phyloP scores from a whole-genome alignment of 768 basidiomycete genomes.

The Heimioporus sp. region DNA sequence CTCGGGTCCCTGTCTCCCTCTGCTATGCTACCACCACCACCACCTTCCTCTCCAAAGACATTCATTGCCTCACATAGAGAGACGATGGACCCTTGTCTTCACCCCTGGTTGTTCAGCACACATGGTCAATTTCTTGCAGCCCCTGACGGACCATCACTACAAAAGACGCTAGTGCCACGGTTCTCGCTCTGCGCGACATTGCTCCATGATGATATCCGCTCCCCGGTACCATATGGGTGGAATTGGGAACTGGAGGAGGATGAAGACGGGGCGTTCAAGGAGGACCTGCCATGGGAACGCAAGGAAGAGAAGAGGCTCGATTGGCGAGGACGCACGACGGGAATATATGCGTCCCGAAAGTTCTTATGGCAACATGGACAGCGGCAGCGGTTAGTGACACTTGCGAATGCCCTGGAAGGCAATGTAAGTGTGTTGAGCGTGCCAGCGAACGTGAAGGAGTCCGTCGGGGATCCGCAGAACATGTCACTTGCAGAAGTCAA shows the following conservation, averaged over 20 bases:
- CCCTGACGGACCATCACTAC: constrained; percentile 44
- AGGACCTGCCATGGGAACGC: constrained; percentile 61
- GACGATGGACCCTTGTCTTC: constrained; percentile 37
- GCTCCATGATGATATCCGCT: constrained; percentile 56
- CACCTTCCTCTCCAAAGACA: constrained; percentile 9
- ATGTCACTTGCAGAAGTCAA: constrained; percentile 43
- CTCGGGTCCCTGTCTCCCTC: constrained; percentile 24
- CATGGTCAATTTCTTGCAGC: constrained; percentile 56
- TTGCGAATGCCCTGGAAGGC: constrained; percentile 40
- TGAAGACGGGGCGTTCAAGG: constrained; percentile 34
- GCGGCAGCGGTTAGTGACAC: constrained; percentile 45
- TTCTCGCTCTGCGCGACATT: constrained; percentile 52
- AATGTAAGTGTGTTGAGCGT: constrained; percentile 35
- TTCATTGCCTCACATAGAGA: constrained; percentile 37
- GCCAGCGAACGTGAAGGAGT: constrained; percentile 25
- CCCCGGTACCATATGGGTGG: constrained; percentile 49
- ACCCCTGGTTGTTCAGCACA: constrained; percentile 34
- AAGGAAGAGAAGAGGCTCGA: constrained; percentile 60
- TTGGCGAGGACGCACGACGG: constrained; percentile 78
- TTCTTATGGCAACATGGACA: constrained; percentile 52
- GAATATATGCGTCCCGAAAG: constrained; percentile 43
- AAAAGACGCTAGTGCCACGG: constrained; percentile 42
- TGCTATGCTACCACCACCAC: background rate
- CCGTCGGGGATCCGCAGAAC: constrained; percentile 35
- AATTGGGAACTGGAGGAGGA: constrained; percentile 24